phyloP scores from a whole-genome alignment of 805 yeast genomes.

The Yamadazyma takamatsuzukensis region DNA sequence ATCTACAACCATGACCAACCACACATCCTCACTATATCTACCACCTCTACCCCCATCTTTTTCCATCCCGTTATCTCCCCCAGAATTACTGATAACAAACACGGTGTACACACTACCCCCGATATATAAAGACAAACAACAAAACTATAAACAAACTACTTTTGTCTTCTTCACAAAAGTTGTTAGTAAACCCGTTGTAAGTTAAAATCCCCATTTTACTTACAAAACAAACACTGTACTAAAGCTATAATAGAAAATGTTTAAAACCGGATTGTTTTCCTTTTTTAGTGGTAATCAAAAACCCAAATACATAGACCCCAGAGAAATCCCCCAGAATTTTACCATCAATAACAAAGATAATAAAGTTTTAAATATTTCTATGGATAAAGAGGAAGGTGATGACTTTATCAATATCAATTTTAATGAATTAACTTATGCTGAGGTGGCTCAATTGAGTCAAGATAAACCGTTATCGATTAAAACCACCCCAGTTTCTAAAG shows the following conservation, averaged over 20 bases:
- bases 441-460: constrained; percentile 25
- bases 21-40: no score
- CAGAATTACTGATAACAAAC: no score
- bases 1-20: no score
- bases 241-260: constrained; percentile 9
- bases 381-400: constrained; percentile 24
- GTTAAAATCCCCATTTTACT: no score
- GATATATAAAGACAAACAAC: no score
- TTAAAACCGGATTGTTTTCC: constrained; percentile 15
- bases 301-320: constrained; percentile 7
- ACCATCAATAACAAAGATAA: constrained; percentile 23
- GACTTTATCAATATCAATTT: constrained; percentile 36
- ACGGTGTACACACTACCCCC: no score
- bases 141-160: no score
- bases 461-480: not conserved
- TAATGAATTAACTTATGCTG: constrained; percentile 41
- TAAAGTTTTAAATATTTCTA: constrained; percentile 27
- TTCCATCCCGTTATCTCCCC: no score
- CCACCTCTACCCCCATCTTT: no score
- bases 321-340: constrained; percentile 24
- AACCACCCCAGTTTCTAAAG: not conserved
- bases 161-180: no score
- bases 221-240: no score
- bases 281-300: constrained; percentile 16
- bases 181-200: no score